A percentile compares a stretch with the other conserved stretches of the same genome.
Evolutionary conservation across 257 asterid species (phyloP).

Genomic region (Capsicum rhomboideum): DNA sequence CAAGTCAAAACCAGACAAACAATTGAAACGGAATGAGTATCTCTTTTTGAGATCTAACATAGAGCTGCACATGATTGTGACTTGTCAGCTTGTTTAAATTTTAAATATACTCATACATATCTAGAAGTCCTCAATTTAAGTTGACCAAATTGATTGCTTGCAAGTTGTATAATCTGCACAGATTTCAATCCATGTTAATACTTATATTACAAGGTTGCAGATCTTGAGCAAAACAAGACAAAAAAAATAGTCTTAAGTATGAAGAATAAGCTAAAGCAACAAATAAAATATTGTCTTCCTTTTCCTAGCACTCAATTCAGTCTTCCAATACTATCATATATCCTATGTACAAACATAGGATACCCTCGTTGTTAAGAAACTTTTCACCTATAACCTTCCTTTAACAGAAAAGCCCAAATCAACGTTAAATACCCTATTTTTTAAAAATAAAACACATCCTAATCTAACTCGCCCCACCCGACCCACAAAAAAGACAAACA

Average conservation of each 20-base stretch:
- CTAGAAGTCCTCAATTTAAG: neutral
- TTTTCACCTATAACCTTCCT: no score
- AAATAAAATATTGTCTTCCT: neutral
- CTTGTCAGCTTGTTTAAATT: neutral
- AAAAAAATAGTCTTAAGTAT: neutral
- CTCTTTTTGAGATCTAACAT: neutral
- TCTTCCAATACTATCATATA: neutral
- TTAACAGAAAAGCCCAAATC: no score
- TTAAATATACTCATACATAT: neutral
- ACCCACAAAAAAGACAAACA: no score
- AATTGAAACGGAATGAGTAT: neutral
- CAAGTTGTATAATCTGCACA: neutral
- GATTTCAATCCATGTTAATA: neutral
- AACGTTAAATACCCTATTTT: no score
- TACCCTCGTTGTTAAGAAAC: no score
- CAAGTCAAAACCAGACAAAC: no score
- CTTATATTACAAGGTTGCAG: neutral
- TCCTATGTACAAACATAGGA: neutral
- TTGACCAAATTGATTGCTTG: neutral
- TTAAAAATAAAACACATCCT: no score
- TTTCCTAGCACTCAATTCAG: neutral
- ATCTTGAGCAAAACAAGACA: neutral
- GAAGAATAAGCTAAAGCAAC: neutral
- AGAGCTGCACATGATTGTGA: neutral
- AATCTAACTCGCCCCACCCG: no score